Base-by-base conservation (phyloP, 495 filamentous ascomycete genomes). In the Penicillium waksmanii region DNA sequence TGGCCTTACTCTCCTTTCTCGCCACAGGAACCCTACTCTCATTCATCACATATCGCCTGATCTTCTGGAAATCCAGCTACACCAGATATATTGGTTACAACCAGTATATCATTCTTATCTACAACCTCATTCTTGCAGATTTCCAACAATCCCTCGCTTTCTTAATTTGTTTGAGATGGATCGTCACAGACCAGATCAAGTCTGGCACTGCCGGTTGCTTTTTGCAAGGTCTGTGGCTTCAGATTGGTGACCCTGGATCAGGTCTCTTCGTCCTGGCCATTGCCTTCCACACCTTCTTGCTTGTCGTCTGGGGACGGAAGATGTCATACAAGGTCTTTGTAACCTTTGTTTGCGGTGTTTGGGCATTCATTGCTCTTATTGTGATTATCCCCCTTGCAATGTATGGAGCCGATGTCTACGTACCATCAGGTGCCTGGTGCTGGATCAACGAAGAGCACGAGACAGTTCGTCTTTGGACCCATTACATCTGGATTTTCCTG, bases 401-500 rank as follows among this genome's bases (percentile, higher is more conserved):
- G 2, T 77, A 86, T 54, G 83, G 85, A 4, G 73, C 75, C 3
- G 79, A 83, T n/a, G 84, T 86, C 40, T 89, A 84, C 51, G 80
- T 85, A 17, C 77, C 85, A 11, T 84, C 87, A 1, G 79, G 82
- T 12, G 82, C 84, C 38, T 91, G 87, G 89, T 92, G 89, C 71
- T 91, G 89, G 89, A 82, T 92, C 34, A 87, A 82, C 62, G 68
- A 77, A 40, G 69, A 79, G 1, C 90, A 85, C 70, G 80, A 85
- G 56, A 63, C 69, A 6, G 75, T 85, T 42, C 89, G 89, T 60
- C 81, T 93, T 1, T 85, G 82, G 78, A 82, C 87, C 18, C 90
- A 93, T 64, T 93, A 93, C 66, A 79, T 92, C 61, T 93, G 87
- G 83, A 89, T 92, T 71, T 91, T 92, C 73, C 71, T 91, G 47